Percentiles rank a stretch among this genome's conserved stretches.
phyloP scores from a whole-genome alignment of 1,139 yeast genomes.

The Geotrichum restrictum region DNA sequence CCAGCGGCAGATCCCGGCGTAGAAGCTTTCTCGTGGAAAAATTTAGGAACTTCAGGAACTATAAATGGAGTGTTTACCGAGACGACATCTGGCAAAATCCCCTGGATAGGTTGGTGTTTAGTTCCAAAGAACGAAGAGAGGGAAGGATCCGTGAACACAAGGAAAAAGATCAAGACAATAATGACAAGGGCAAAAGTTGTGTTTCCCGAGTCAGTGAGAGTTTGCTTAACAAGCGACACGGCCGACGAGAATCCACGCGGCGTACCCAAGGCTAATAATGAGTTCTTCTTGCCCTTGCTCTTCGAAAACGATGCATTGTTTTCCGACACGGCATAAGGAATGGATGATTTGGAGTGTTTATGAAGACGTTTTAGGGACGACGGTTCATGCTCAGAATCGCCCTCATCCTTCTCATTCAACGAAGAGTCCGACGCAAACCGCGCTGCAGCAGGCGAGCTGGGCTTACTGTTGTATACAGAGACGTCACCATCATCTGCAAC shows the following conservation, averaged over 20 bases:
- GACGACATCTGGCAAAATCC: neutral
- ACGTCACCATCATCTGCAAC: neutral
- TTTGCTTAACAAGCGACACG: neutral
- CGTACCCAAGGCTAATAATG: neutral
- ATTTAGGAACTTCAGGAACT: constrained; percentile 7
- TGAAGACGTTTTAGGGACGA: neutral
- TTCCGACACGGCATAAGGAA: neutral
- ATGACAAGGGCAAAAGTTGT: neutral
- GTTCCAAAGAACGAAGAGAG: neutral
- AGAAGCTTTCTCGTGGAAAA: constrained; percentile 9
- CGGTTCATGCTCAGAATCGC: neutral
- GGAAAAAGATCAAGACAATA: neutral
- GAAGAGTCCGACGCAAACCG: too few relatives aligned
- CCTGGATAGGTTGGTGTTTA: neutral
- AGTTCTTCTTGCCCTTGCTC: neutral
- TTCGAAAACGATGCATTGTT: neutral
- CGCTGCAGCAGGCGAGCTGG: neutral
- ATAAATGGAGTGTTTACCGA: constrained; percentile 7
- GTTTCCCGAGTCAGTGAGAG: constrained; percentile 7
- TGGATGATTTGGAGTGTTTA: constrained; percentile 2
- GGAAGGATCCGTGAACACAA: constrained; percentile 4
- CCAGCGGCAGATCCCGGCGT: neutral
- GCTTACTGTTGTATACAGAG: constrained; percentile 1
- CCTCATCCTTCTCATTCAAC: neutral
- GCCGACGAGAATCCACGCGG: neutral